Conservation (phyloP, 169 alveolate genomes). For the Theileria parva region DNA sequence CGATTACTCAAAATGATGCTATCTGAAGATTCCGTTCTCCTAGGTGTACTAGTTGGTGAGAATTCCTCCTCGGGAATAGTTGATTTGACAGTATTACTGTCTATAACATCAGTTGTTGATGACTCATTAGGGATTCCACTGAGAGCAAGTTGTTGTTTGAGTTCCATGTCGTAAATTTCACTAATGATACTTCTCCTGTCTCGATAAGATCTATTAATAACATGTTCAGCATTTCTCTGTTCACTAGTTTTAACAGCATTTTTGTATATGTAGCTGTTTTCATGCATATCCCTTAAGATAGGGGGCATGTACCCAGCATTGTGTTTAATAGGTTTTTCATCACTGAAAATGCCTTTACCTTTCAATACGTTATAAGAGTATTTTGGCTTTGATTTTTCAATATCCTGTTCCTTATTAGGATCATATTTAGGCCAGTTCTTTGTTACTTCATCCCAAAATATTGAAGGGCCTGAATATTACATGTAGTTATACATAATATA, state of each 20-base stretch:
- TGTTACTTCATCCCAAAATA: background rate
- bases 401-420: background rate
- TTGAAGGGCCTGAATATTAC: background rate
- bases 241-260: background rate
- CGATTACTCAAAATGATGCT: background rate
- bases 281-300: background rate
- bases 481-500: background rate
- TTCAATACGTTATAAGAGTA: background rate
- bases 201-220: background rate
- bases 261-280: background rate
- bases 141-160: background rate
- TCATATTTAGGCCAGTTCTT: background rate
- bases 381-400: background rate
- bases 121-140: background rate
- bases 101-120: background rate
- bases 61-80: background rate
- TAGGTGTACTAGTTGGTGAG: background rate
- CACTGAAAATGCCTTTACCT: background rate
- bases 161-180: background rate
- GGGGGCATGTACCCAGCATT: background rate
- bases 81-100: background rate
- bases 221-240: background rate
- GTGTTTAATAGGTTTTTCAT: background rate
- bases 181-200: background rate
- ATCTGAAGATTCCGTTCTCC: background rate